Percentiles rank a stretch among this genome's conserved stretches.
phyloP scores from a whole-genome alignment of 306 rosid genomes.

The Mimosa bimucronata region DNA sequence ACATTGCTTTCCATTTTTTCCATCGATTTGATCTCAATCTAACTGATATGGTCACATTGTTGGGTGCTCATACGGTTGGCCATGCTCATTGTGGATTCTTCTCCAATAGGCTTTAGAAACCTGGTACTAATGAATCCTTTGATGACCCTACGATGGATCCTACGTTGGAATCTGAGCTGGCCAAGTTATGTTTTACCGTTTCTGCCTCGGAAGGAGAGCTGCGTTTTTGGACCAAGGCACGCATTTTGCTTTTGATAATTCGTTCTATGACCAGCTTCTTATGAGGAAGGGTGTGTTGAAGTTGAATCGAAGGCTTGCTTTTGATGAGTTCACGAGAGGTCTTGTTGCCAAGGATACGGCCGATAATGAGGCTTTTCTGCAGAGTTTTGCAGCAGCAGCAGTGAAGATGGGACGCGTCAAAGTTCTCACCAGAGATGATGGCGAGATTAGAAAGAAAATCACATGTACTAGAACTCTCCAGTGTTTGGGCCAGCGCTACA shows the following conservation, averaged over 20 bases:
- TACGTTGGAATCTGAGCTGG: slow-evolving; percentile 30
- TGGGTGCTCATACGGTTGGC: slow-evolving; percentile 56
- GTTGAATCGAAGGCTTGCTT: slow-evolving; percentile 45
- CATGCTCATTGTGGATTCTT: slow-evolving; percentile 44
- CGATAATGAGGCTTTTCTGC: slow-evolving; percentile 18
- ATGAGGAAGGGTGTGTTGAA: slow-evolving; percentile 40
- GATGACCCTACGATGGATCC: slow-evolving; percentile 53
- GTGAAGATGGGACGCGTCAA: slow-evolving; percentile 39
- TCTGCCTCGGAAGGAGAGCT: background rate
- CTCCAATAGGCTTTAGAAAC: slow-evolving; percentile 19
- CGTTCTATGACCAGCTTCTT: slow-evolving; percentile 35
- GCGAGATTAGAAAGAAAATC: slow-evolving; percentile 41
- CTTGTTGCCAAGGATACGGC: slow-evolving; percentile 37
- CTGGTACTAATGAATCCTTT: background rate
- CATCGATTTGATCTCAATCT: slow-evolving; percentile 17
- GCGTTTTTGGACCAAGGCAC: slow-evolving; percentile 50
- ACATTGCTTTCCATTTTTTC: slow-evolving; percentile 10
- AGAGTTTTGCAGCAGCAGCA: slow-evolving; percentile 43
- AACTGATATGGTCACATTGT: slow-evolving; percentile 48
- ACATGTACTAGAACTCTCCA: background rate
- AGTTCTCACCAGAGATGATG: slow-evolving; percentile 35
- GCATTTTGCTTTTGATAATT: slow-evolving; percentile 33
- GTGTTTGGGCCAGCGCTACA: background rate
- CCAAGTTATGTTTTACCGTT: background rate
- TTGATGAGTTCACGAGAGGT: slow-evolving; percentile 19